phyloP scores from a whole-genome alignment of 805 yeast species.

The Martiniozyma abietophila region DNA sequence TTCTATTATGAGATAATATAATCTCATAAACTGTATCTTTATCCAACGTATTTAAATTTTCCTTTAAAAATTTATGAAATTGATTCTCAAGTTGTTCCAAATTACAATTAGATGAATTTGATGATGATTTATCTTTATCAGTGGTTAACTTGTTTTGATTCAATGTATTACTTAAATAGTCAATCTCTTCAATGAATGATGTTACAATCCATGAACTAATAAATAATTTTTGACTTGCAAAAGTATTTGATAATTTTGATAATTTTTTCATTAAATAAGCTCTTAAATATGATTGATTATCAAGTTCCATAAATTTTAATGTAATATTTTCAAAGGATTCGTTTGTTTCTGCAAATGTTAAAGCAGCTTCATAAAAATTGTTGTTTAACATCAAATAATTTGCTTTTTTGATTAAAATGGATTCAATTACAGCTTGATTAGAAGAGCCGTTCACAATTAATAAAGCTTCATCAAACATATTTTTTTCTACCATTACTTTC shows the following conservation, averaged over 20 bases:
- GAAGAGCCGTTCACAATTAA: conserved; percentile 23
- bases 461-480: conserved; percentile 60
- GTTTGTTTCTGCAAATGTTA: conserved; percentile 50
- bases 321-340: conserved; percentile 66
- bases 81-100: conserved; percentile 18
- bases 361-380: conserved; percentile 36
- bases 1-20: conserved; percentile 55
- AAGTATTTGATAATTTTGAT: conserved; percentile 19
- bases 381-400: conserved; percentile 30
- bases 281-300: conserved; percentile 35
- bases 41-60: conserved; percentile 45
- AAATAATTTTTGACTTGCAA: conserved; percentile 38
- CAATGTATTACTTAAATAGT: conserved; percentile 29
- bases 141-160: not conserved
- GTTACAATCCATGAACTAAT: conserved; percentile 63
- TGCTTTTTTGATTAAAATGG: conserved; percentile 48
- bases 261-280: conserved; percentile 39
- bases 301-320: conserved; percentile 38
- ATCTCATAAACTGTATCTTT: conserved; percentile 63
- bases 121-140: not conserved
- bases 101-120: not conserved
- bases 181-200: conserved; percentile 39
- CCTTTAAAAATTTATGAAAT: conserved; percentile 41
- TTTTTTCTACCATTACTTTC: conserved; percentile 46
- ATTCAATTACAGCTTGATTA: conserved; percentile 34